phyloP scores from a whole-genome alignment of 2,329 filamentous ascomycete species.

The Ophiostoma sp. region DNA sequence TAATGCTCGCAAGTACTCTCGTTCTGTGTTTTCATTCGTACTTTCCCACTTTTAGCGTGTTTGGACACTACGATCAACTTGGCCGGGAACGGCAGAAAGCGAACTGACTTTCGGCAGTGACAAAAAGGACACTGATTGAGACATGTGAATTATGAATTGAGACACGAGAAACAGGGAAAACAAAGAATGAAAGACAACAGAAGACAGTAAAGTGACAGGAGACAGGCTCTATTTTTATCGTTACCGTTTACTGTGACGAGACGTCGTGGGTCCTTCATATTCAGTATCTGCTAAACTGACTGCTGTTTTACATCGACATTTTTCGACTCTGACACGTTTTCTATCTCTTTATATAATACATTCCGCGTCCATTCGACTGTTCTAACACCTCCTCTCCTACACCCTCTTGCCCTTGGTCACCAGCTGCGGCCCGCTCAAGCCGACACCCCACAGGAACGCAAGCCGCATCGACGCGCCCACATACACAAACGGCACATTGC shows the following conservation, averaged over 20 bases:
- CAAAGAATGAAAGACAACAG: not conserved
- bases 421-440: conserved; percentile 41
- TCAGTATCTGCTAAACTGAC: not conserved
- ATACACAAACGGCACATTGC: conserved; percentile 71
- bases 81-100: not conserved
- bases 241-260: not conserved
- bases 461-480: conserved; percentile 60
- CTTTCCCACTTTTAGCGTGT: not conserved
- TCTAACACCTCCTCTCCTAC: not conserved
- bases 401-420: conserved; percentile 14
- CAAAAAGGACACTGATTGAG: conserved; percentile 4
- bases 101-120: not conserved
- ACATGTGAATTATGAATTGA: not conserved
- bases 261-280: not conserved
- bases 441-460: conserved; percentile 60
- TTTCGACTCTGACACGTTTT: not conserved
- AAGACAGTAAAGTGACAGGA: not conserved
- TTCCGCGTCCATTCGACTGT: not conserved
- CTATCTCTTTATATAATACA: not conserved
- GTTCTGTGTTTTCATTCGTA: not conserved
- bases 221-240: not conserved
- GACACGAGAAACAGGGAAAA: not conserved
- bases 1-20: not conserved
- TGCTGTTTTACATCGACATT: not conserved
- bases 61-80: not conserved